Conservation (phyloP, 208 protist species). For the Crithidia fasciculata region DNA sequence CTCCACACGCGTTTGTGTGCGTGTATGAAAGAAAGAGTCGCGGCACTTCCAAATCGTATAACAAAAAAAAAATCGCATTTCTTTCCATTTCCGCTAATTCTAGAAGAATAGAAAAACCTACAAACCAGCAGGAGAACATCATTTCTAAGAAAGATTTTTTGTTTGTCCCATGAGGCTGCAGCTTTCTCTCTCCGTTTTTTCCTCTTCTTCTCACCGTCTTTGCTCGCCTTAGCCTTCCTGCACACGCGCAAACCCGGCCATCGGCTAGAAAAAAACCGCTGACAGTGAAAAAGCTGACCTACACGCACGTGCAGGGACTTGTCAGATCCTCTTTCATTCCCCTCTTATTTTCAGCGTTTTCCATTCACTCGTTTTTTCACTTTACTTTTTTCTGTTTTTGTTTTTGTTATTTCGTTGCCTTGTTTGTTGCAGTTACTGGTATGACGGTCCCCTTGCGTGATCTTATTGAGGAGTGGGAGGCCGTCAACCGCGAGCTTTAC, state of each 20-base stretch:
- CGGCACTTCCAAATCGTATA: no score
- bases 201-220: neutral
- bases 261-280: no score
- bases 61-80: no score
- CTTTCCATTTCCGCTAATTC: no score
- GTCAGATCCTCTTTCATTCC: neutral
- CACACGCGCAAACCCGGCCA: neutral
- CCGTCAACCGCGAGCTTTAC: slow-evolving; percentile 26
- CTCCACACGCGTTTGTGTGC: no score
- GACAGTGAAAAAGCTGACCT: no score
- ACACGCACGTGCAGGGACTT: no score
- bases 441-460: slow-evolving; percentile 24
- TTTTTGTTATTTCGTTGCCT: neutral
- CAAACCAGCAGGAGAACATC: no score
- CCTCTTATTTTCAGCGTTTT: neutral
- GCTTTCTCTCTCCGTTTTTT: neutral
- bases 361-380: neutral
- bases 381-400: neutral
- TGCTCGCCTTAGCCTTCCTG: neutral
- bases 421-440: neutral
- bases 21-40: no score
- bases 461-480: slow-evolving; percentile 37
- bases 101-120: no score
- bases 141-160: neutral
- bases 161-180: neutral